Evolutionary conservation across 2,329 filamentous ascomycete species (phyloP).

Genomic region (Aschersonia sp.): DNA sequence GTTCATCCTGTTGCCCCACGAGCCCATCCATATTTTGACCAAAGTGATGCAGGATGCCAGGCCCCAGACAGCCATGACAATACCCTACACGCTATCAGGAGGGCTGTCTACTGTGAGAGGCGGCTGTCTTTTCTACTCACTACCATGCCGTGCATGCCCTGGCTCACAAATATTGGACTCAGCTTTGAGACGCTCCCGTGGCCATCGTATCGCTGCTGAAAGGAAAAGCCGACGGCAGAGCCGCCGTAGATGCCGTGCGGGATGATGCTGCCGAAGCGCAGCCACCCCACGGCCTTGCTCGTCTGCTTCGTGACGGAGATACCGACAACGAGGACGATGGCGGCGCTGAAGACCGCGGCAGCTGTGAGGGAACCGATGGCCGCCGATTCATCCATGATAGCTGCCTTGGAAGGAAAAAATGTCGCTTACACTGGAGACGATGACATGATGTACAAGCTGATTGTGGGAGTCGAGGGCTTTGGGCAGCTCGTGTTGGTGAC

Average conservation of each 20-base stretch:
- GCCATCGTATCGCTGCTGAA: neutral
- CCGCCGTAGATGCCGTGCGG: slow-evolving; percentile 5
- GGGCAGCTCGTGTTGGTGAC: neutral
- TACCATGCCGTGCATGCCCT: slow-evolving; percentile 2
- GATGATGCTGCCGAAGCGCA: slow-evolving; percentile 1
- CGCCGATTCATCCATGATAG: neutral
- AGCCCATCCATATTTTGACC: neutral
- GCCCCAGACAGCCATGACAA: neutral
- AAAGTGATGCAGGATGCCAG: neutral
- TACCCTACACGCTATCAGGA: slow-evolving; percentile 1
- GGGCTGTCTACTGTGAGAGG: neutral
- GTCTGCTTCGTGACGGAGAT: neutral
- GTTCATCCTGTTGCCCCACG: neutral
- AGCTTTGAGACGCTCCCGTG: neutral
- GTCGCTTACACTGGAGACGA: neutral
- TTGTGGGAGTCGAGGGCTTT: neutral
- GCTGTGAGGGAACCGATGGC: neutral
- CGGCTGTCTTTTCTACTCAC: neutral
- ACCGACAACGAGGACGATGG: neutral
- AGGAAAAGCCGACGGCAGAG: slow-evolving; percentile 1
- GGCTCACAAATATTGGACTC: slow-evolving; percentile 2
- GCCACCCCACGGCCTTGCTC: neutral
- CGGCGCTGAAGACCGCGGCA: neutral
- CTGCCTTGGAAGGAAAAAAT: no score
- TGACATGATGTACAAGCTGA: neutral